phyloP scores from a whole-genome alignment of 1,139 yeast species.

The Sugiyamaella pinicola region DNA sequence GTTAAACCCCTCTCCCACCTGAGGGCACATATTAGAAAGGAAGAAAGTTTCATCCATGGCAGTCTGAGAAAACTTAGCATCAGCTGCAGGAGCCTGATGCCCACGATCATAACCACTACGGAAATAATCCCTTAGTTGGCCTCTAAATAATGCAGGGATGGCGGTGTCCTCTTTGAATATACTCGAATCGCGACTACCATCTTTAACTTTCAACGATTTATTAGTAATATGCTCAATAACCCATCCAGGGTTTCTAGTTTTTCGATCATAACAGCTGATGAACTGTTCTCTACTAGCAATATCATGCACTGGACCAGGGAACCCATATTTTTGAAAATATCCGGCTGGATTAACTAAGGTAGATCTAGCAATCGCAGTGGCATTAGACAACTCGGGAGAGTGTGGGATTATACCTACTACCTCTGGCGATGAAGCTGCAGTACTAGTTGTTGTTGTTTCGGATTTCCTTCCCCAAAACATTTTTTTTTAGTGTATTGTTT shows the following conservation, averaged over 20 bases:
- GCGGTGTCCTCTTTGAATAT: slow-evolving; percentile 83
- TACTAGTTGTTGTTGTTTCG: slow-evolving; percentile 3
- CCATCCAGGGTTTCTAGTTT: slow-evolving; percentile 87
- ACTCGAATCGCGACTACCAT: slow-evolving; percentile 73
- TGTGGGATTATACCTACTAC: slow-evolving; percentile 11
- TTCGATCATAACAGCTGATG: slow-evolving; percentile 82
- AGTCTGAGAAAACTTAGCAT: slow-evolving; percentile 82
- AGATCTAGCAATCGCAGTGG: slow-evolving; percentile 12
- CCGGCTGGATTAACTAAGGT: slow-evolving; percentile 62
- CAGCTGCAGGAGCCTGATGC: slow-evolving; percentile 97
- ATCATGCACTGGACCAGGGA: slow-evolving; percentile 94
- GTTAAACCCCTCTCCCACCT: slow-evolving; percentile 96
- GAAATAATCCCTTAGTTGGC: slow-evolving; percentile 78
- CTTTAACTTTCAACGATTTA: slow-evolving; percentile 56
- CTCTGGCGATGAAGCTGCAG: background rate
- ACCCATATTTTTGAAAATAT: slow-evolving; percentile 65
- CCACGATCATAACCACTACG: slow-evolving; percentile 97
- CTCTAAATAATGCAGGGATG: slow-evolving; percentile 79
- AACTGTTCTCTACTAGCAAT: slow-evolving; percentile 72
- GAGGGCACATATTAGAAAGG: slow-evolving; percentile 91
- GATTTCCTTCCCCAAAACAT: slow-evolving; percentile 18
- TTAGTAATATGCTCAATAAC: slow-evolving; percentile 88
- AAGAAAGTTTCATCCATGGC: slow-evolving; percentile 96
- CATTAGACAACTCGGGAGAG: slow-evolving; percentile 8
- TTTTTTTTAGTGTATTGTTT: no score